Conservation (phyloP, 768 basidiomycete genomes). For the Psilocybe cyanescens region DNA sequence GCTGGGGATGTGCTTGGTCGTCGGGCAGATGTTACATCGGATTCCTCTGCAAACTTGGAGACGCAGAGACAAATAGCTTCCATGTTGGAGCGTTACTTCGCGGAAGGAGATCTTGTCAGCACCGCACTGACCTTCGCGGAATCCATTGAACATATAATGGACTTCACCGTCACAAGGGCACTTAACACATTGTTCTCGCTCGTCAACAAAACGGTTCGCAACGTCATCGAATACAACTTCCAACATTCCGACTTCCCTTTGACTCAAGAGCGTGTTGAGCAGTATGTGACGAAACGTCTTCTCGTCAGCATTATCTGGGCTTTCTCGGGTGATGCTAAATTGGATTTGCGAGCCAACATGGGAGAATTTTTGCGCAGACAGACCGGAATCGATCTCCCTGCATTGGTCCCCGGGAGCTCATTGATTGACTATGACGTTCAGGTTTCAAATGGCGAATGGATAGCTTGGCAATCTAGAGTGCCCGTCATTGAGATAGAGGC, state of each 20-base stretch:
- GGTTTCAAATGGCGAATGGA: conserved; percentile 84
- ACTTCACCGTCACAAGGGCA: conserved; percentile 90
- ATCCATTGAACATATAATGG: conserved; percentile 97
- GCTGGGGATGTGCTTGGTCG: conserved; percentile 62
- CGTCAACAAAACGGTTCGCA: conserved; percentile 93
- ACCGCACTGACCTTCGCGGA: conserved; percentile 80
- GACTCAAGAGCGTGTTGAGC: conserved; percentile 79
- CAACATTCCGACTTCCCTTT: conserved; percentile 97
- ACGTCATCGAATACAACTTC: conserved; percentile 91
- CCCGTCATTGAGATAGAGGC: conserved; percentile 97
- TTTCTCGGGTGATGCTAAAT: conserved; percentile 94
- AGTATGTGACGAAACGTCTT: conserved; percentile 89
- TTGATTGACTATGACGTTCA: conserved; percentile 97
- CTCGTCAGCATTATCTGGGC: conserved; percentile 97
- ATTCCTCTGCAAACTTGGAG: conserved; percentile 65
- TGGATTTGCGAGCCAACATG: conserved; percentile 87
- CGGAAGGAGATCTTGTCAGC: conserved; percentile 78
- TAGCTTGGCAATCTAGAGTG: conserved; percentile 88
- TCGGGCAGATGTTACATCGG: conserved; percentile 52
- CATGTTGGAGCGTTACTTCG: conserved; percentile 84
- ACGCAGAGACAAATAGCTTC: conserved; percentile 78
- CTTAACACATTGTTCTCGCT: conserved; percentile 97
- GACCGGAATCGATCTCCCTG: conserved; percentile 89
- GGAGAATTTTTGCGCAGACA: conserved; percentile 85
- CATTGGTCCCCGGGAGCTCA: conserved; percentile 73